A percentile compares a stretch with the other conserved stretches of the same genome.
phyloP scores from a whole-genome alignment of 2,329 filamentous ascomycete genomes.

The Truncatella angustata region DNA sequence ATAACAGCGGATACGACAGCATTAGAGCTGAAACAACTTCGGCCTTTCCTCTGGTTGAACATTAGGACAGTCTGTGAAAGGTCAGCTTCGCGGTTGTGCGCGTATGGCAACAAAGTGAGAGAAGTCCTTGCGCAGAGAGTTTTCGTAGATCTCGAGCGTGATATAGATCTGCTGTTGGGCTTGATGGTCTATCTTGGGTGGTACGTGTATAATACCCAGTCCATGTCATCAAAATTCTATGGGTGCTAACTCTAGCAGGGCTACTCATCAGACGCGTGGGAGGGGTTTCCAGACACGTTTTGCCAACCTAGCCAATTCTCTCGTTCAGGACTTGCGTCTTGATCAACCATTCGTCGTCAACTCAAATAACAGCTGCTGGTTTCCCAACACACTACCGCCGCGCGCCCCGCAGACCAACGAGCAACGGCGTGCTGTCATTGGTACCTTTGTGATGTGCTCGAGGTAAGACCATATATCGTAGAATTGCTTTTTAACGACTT shows the following conservation, averaged over 20 bases:
- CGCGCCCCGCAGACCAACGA: slow-evolving; percentile 14
- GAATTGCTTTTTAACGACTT: neutral
- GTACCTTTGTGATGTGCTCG: slow-evolving; percentile 9
- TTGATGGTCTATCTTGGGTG: slow-evolving; percentile 46
- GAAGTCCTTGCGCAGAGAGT: slow-evolving; percentile 43
- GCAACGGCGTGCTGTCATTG: slow-evolving; percentile 17
- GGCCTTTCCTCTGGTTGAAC: slow-evolving; percentile 47
- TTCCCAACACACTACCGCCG: slow-evolving; percentile 4
- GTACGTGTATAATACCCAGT: slow-evolving; percentile 25
- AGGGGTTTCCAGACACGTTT: slow-evolving; percentile 45
- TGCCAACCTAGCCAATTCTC: slow-evolving; percentile 39
- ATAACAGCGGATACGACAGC: slow-evolving; percentile 23
- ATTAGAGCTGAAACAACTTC: slow-evolving; percentile 18
- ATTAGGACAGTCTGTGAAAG: slow-evolving; percentile 46
- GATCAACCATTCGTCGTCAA: slow-evolving; percentile 27
- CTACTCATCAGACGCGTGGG: slow-evolving; percentile 30
- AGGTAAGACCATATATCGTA: neutral
- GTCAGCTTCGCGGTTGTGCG: slow-evolving; percentile 36
- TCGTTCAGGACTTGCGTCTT: slow-evolving; percentile 46
- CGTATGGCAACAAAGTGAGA: slow-evolving; percentile 39
- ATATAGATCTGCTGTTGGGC: slow-evolving; percentile 51
- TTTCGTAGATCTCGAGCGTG: slow-evolving; percentile 45
- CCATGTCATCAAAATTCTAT: neutral
- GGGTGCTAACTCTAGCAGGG: slow-evolving; percentile 27
- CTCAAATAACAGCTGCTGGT: slow-evolving; percentile 9